Evolutionary conservation across 2,329 filamentous ascomycete genomes (phyloP).

Genomic region (Corinectria fuckeliana): DNA sequence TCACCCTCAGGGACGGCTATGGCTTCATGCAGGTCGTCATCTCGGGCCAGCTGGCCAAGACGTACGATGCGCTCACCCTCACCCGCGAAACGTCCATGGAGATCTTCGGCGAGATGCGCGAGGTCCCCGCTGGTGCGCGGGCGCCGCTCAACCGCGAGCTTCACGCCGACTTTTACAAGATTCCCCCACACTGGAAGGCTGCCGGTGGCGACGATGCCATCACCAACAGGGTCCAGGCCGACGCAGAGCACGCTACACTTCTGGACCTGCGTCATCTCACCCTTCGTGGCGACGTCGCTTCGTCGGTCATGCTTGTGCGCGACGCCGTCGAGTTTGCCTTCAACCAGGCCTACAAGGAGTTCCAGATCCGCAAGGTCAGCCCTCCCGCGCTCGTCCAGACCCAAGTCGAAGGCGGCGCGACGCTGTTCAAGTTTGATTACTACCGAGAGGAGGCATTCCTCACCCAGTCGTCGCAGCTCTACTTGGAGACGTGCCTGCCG

Average conservation of each 20-base stretch:
- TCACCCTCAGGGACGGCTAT: slow-evolving; percentile 83
- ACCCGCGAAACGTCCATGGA: slow-evolving; percentile 87
- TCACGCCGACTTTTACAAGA: slow-evolving; percentile 86
- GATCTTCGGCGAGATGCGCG: slow-evolving; percentile 82
- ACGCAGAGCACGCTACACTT: slow-evolving; percentile 64
- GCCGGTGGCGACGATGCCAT: slow-evolving; percentile 90
- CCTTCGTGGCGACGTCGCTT: slow-evolving; percentile 82
- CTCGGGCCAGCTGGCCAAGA: slow-evolving; percentile 78
- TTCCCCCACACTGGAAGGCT: slow-evolving; percentile 70
- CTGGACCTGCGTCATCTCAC: slow-evolving; percentile 85
- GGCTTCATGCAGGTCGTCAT: slow-evolving; percentile 67
- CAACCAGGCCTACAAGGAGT: slow-evolving; percentile 77
- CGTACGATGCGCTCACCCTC: slow-evolving; percentile 88
- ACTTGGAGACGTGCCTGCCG: slow-evolving; percentile 93
- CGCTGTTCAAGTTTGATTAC: slow-evolving; percentile 88
- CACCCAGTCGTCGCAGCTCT: slow-evolving; percentile 95
- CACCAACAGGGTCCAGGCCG: slow-evolving; percentile 73
- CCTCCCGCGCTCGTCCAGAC: slow-evolving; percentile 94
- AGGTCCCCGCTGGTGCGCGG: slow-evolving; percentile 79
- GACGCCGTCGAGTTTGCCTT: slow-evolving; percentile 83
- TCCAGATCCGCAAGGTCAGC: slow-evolving; percentile 80
- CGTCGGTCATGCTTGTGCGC: slow-evolving; percentile 87
- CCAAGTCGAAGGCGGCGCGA: slow-evolving; percentile 90
- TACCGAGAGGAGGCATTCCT: slow-evolving; percentile 92
- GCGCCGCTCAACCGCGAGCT: slow-evolving; percentile 87